Evolutionary conservation across 805 yeast genomes (phyloP).

Genomic region (Metschnikowia orientalis): DNA sequence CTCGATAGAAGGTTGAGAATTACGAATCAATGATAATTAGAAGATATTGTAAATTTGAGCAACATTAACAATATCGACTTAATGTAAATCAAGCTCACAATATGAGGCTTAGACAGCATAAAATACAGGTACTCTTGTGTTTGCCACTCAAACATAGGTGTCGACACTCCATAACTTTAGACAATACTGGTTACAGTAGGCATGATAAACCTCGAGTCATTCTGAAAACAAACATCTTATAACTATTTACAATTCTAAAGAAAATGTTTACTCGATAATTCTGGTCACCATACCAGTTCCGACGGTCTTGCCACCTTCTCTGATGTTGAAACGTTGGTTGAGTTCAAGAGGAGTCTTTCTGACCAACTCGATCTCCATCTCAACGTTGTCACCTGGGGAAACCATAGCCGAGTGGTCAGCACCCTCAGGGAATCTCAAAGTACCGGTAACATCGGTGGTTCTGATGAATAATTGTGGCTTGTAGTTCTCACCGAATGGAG

Average conservation of each 20-base stretch:
- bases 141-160: too few relatives aligned
- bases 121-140: too few relatives aligned
- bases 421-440: constrained; percentile 79
- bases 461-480: constrained; percentile 97
- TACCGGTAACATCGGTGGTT: constrained; percentile 92
- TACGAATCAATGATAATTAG: too few relatives aligned
- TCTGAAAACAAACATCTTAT: constrained; percentile 5
- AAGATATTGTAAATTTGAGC: not conserved
- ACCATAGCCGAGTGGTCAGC: constrained; percentile 87
- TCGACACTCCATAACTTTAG: too few relatives aligned
- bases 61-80: not conserved
- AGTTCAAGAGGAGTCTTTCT: constrained; percentile 92
- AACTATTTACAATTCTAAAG: constrained; percentile 5
- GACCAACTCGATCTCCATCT: constrained; percentile 86
- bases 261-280: constrained; percentile 55
- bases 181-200: too few relatives aligned
- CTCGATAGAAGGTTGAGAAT: too few relatives aligned
- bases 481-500: constrained; percentile 94
- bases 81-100: too few relatives aligned
- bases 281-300: constrained; percentile 98
- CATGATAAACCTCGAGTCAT: too few relatives aligned
- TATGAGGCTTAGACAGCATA: too few relatives aligned
- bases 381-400: constrained; percentile 97
- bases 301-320: constrained; percentile 99
- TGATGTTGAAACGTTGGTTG: constrained; percentile 97